Evolutionary conservation across 345 rosid genomes (phyloP), one percentile per base, ranked within the genome.

Genomic region (Dimocarpus longan): DNA sequence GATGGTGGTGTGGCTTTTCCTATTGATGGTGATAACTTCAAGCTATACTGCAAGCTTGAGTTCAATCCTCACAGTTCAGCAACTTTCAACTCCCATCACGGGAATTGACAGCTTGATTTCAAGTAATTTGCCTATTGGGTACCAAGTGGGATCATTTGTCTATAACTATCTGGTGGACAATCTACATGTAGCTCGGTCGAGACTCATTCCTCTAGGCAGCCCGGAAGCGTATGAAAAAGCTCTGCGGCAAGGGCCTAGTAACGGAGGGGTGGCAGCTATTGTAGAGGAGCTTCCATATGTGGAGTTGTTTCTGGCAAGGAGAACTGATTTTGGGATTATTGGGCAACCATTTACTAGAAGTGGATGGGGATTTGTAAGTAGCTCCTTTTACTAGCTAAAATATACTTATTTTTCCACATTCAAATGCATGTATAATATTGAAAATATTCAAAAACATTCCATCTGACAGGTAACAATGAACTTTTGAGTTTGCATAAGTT

Each of bases 331-430:
- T 74, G 93, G 93, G 68, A 91, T 92, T 66, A 80, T 92, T 10
- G 99, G 99, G 76, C 91, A 85, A 77, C 87, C 85, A 48, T 95
- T 95, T 84, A 93, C 93, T 76, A 89, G 75, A 75, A 86, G 87
- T 56, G 99, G 98, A 75, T 95, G 98, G 98, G 99, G 99, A 83
- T 95, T 95, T 46, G 99, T 95, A 89, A 92, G 99, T 89, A 72
- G 68, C 44, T 81, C 74, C 24, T 60, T 66, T 54, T 56, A 56
- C 78, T 54, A 68, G 66, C 44, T 68, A 76, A 46, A 71, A 68
- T 56, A 60, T 80, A 63, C 70, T 44, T 68, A 5, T 39, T 57
- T 22, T 2, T 9, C 4, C 24, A 54, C 64, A 70, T 64, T 56
- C 44, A 22, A 42, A 56, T 26, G 75, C 64, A 11, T 10, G 52